A percentile compares a stretch with the other conserved stretches of the same genome.
Conservation (phyloP, 2,329 filamentous ascomycete species). For the Sporothrix curviconia region DNA sequence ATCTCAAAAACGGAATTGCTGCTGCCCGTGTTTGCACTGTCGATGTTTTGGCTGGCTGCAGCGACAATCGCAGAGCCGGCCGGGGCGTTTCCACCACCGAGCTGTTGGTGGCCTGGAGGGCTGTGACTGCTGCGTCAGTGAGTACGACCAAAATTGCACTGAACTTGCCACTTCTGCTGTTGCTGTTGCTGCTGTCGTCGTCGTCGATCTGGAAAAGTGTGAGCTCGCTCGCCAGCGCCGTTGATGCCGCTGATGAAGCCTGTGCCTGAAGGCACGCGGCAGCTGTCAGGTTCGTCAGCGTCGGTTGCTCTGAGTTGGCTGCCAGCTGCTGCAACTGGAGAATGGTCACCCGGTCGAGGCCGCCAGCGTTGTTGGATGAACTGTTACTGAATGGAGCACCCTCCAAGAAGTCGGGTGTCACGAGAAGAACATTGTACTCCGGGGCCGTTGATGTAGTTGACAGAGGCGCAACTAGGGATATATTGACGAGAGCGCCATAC, state of each 20-base stretch:
- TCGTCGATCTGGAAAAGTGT: background rate
- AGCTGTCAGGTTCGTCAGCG: background rate
- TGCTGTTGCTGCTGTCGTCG: background rate
- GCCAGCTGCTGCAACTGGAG: constrained; percentile 31
- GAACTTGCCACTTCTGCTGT: background rate
- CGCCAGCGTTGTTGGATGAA: constrained; percentile 29
- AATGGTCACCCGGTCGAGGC: constrained; percentile 30
- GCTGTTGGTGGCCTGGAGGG: background rate
- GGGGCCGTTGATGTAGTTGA: background rate
- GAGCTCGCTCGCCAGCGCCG: background rate
- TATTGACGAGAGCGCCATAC: constrained; percentile 22
- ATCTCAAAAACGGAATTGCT: background rate
- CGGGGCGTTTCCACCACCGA: constrained; percentile 15
- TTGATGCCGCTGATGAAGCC: background rate
- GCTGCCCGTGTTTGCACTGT: background rate
- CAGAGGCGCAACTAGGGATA: background rate
- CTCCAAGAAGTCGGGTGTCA: constrained; percentile 30
- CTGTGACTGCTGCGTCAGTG: background rate
- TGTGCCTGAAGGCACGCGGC: background rate
- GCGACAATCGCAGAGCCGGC: constrained; percentile 8
- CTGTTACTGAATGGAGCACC: constrained; percentile 33
- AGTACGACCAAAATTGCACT: constrained; percentile 9
- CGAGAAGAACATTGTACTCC: constrained; percentile 29
- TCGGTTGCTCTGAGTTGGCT: constrained; percentile 3
- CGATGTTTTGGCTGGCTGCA: background rate